These are phyloP conservation scores for Barnettozyma wickerhamii DNA, from an alignment of 805 yeast species.

Conservation along the genomic window DNA sequence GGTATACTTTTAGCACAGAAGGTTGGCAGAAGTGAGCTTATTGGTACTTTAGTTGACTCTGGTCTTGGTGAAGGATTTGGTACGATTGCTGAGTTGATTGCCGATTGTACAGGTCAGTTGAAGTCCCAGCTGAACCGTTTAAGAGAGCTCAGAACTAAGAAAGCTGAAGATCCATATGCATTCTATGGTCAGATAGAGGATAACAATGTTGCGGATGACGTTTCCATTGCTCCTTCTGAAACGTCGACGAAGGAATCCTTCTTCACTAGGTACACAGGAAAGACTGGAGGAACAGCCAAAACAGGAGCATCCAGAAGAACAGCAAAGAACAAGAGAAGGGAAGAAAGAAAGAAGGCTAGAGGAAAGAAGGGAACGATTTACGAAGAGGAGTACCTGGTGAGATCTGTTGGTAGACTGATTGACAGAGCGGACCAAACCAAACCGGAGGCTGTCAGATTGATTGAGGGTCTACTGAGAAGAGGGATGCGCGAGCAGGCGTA, in stretches of 20 bases:
- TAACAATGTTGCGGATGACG: slow-evolving; percentile 80
- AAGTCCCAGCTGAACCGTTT: slow-evolving; percentile 79
- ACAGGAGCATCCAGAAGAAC: slow-evolving; percentile 95
- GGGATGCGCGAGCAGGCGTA: slow-evolving; percentile 73
- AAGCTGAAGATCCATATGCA: slow-evolving; percentile 77
- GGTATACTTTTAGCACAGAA: slow-evolving; percentile 65
- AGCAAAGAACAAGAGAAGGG: slow-evolving; percentile 87
- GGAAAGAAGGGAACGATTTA: slow-evolving; percentile 98
- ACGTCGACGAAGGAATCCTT: slow-evolving; percentile 90
- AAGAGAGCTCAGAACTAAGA: slow-evolving; percentile 80
- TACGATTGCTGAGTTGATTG: slow-evolving; percentile 75
- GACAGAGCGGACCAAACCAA: slow-evolving; percentile 75
- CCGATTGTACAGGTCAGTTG: slow-evolving; percentile 89
- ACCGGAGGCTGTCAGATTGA: slow-evolving; percentile 66
- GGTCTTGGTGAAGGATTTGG: slow-evolving; percentile 87
- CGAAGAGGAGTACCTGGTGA: slow-evolving; percentile 91
- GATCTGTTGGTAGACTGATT: slow-evolving; percentile 80
- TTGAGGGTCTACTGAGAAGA: slow-evolving; percentile 75
- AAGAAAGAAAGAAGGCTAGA: slow-evolving; percentile 91
- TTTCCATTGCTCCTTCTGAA: slow-evolving; percentile 92
- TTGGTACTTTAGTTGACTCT: slow-evolving; percentile 61
- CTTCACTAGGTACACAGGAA: slow-evolving; percentile 94
- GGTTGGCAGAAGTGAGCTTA: slow-evolving; percentile 38
- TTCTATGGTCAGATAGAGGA: slow-evolving; percentile 68
- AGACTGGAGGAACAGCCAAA: slow-evolving; percentile 91